Percentiles rank a stretch among this genome's conserved stretches.
Conservation (phyloP, 2,329 filamentous ascomycete genomes). For the Dissoconium aciculare region DNA sequence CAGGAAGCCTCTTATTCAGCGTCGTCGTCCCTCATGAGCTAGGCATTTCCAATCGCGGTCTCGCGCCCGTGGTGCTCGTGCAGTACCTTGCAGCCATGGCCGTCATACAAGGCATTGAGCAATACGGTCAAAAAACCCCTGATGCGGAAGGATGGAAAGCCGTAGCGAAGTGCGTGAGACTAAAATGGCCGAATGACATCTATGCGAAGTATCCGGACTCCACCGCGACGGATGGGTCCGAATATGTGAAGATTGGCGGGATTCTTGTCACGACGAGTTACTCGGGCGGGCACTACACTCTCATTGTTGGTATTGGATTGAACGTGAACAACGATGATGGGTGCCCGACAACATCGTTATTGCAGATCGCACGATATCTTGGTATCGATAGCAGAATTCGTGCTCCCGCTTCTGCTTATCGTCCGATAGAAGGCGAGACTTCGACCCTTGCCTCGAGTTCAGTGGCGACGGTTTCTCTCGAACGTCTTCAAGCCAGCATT, state of each 20-base stretch:
- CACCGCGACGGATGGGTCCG: constrained; percentile 42
- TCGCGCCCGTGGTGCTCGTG: constrained; percentile 80
- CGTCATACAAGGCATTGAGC: constrained; percentile 66
- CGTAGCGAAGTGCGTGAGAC: constrained; percentile 56
- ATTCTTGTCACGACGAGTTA: constrained; percentile 86
- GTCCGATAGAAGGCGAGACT: too few species aligned
- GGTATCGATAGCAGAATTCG: too few species aligned
- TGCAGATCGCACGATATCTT: constrained; percentile 45
- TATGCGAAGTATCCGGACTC: constrained; percentile 26
- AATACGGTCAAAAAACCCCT: constrained; percentile 63
- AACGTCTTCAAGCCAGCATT: constrained; percentile 69
- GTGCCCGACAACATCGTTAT: constrained; percentile 74
- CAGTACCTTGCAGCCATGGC: constrained; percentile 88
- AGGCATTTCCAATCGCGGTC: constrained; percentile 49
- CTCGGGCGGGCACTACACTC: constrained; percentile 59
- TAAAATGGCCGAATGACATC: constrained; percentile 98
- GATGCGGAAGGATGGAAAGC: too few species aligned
- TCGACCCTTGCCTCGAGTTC: too few species aligned
- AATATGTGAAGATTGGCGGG: constrained; percentile 85
- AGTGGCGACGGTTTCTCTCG: constrained; percentile 49
- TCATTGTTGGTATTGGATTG: constrained; percentile 68
- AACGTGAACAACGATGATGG: constrained; percentile 78
- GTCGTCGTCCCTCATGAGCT: constrained; percentile 73
- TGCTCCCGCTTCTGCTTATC: too few species aligned
- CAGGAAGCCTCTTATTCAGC: constrained; percentile 75